These are phyloP conservation scores for Thermochaetoides thermophila DNA, from an alignment of 495 filamentous ascomycete genomes.

Conservation along the genomic window DNA sequence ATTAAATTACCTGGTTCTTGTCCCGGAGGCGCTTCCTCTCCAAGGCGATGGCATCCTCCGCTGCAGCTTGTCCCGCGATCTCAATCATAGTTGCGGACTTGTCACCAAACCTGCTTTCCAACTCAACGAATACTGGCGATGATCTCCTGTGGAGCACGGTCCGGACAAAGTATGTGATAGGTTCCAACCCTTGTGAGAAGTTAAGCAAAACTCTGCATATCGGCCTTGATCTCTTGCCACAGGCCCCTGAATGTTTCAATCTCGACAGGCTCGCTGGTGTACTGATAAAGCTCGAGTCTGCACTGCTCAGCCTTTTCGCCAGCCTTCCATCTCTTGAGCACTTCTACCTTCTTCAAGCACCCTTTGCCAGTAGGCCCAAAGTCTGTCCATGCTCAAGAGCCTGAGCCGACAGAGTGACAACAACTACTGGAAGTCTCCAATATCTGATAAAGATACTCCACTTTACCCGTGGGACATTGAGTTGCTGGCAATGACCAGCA, in stretches of 20 bases:
- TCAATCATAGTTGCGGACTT: background rate
- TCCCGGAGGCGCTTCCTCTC: slow-evolving; percentile 2
- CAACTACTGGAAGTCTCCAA: too few relatives aligned
- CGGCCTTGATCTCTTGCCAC: slow-evolving; percentile 1
- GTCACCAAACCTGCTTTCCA: background rate
- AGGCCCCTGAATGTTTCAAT: too few relatives aligned
- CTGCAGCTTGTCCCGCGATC: slow-evolving; percentile 1
- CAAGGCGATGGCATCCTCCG: slow-evolving; percentile 2
- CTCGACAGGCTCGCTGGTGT: background rate
- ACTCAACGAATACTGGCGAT: background rate
- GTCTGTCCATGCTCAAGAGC: background rate
- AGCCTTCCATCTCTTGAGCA: slow-evolving; percentile 1
- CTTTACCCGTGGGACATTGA: too few relatives aligned
- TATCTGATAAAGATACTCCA: too few relatives aligned
- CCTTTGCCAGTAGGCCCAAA: background rate
- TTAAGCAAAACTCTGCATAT: too few relatives aligned
- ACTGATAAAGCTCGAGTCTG: background rate
- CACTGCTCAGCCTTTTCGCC: background rate
- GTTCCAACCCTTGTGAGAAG: too few relatives aligned
- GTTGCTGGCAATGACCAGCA: too few relatives aligned
- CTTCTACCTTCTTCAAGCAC: slow-evolving; percentile 1
- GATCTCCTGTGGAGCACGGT: too few relatives aligned
- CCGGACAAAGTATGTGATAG: too few relatives aligned
- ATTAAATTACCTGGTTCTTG: background rate
- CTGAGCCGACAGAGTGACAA: too few relatives aligned